phyloP scores from a whole-genome alignment of 192 early-diverging fungal genomes.

The Allomyces arbusculus region DNA sequence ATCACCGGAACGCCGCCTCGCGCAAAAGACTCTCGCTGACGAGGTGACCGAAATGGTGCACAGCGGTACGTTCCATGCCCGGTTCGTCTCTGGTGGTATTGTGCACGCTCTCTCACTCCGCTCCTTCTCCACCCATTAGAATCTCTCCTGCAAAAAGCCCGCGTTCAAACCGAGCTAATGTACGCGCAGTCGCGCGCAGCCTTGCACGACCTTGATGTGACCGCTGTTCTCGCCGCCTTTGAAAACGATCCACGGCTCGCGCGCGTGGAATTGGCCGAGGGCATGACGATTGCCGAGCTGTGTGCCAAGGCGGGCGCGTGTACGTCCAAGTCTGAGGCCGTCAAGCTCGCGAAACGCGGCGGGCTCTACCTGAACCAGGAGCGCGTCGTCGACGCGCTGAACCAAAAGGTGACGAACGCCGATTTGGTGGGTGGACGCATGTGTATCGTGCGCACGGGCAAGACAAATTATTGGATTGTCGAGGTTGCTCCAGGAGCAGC shows the following conservation, averaged over 20 bases:
- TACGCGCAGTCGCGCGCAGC: conserved; percentile 31
- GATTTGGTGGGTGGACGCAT: conserved; percentile 46
- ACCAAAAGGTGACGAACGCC: conserved; percentile 11
- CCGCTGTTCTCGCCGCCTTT: conserved; percentile 55
- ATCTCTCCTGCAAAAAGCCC: conserved; percentile 5
- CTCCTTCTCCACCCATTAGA: background rate
- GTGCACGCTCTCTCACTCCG: background rate
- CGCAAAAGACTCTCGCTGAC: conserved; percentile 53
- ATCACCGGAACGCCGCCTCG: conserved; percentile 43
- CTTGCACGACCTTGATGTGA: conserved; percentile 16
- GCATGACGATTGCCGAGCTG: conserved; percentile 32
- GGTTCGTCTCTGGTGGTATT: background rate
- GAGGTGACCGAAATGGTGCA: conserved; percentile 83
- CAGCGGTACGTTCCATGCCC: conserved; percentile 27
- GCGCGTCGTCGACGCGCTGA: conserved; percentile 20
- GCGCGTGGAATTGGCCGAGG: conserved; percentile 13
- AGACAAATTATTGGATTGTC: conserved; percentile 51
- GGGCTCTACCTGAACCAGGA: conserved; percentile 64
- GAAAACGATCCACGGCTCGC: conserved; percentile 38
- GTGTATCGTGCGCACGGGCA: conserved; percentile 54
- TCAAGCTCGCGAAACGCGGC: conserved; percentile 50
- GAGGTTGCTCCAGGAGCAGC: background rate
- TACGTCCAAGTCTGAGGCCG: conserved; percentile 52
- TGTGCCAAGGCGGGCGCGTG: conserved; percentile 37
- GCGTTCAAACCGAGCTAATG: conserved; percentile 49